Evolutionary conservation across 768 basidiomycete genomes (phyloP).

Genomic region (Pisolithus marmoratus): DNA sequence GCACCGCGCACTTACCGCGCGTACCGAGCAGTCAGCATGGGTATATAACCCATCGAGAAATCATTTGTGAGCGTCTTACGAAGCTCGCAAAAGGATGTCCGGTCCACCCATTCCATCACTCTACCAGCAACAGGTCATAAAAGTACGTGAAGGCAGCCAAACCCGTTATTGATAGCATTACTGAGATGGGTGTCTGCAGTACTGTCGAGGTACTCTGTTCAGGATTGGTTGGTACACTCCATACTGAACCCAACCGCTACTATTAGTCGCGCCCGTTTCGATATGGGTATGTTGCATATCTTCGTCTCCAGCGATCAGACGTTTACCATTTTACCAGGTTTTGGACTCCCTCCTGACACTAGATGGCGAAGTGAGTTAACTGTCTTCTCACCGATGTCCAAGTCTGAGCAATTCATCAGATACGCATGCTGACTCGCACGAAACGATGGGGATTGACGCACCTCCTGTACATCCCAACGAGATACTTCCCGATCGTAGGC

Average conservation of each 20-base stretch:
- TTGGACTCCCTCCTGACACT: conserved; percentile 7
- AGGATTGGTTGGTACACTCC: background rate
- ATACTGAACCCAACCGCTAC: no score
- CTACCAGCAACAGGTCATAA: conserved; percentile 4
- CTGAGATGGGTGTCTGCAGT: background rate
- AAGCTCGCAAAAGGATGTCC: background rate
- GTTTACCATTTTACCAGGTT: background rate
- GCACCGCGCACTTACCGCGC: no score
- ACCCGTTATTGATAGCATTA: no score
- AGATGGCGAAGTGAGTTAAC: conserved; percentile 2
- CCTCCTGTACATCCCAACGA: conserved; percentile 4
- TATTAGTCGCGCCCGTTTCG: conserved; percentile 3
- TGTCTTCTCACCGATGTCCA: background rate
- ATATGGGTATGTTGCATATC: conserved; percentile 1
- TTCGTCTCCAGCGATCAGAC: background rate
- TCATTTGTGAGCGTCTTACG: no score
- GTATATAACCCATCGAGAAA: no score
- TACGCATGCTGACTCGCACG: background rate
- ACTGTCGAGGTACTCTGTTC: conserved; percentile 3
- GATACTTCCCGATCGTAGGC: conserved; percentile 6
- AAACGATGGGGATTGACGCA: background rate
- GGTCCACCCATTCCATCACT: background rate
- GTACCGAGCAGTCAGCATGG: no score
- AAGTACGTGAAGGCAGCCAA: background rate
- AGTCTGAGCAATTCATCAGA: background rate